phyloP scores from a whole-genome alignment of 83 land plant species.

The Picea abies region DNA sequence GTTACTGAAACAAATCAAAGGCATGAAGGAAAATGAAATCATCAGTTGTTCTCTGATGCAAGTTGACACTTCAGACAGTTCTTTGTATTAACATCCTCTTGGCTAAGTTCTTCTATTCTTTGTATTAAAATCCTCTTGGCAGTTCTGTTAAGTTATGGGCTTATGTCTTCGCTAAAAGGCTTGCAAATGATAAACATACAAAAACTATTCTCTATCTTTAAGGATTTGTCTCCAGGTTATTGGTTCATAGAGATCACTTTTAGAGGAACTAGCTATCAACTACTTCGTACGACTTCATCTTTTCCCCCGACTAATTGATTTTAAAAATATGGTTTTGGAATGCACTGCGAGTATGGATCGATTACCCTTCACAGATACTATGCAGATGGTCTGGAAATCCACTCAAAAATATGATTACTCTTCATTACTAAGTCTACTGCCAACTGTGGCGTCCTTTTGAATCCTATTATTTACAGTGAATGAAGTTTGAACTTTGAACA shows the following conservation, averaged over 20 bases:
- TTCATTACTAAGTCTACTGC: not conserved
- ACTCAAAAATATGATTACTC: not conserved
- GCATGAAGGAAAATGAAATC: not conserved
- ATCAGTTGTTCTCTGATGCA: not conserved
- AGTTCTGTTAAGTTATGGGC: not conserved
- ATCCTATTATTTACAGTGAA: not conserved
- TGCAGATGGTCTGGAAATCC: not conserved
- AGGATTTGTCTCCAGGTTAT: too few species aligned
- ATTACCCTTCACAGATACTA: not conserved
- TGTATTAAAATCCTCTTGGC: too few species aligned
- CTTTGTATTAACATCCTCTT: too few species aligned
- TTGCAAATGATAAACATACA: not conserved
- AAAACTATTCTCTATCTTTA: not conserved
- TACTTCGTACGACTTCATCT: too few species aligned
- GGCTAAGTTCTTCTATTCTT: too few species aligned
- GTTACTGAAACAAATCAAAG: not conserved
- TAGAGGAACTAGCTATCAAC: too few species aligned
- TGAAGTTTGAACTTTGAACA: not conserved
- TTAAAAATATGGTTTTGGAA: too few species aligned
- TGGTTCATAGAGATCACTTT: too few species aligned
- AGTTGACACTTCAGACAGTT: not conserved
- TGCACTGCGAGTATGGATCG: not conserved
- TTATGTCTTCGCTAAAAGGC: not conserved
- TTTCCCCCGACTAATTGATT: too few species aligned
- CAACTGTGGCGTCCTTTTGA: not conserved